These are phyloP conservation scores for Colletotrichum musicola DNA, from an alignment of 2,329 filamentous ascomycete species.

Conservation along the genomic window DNA sequence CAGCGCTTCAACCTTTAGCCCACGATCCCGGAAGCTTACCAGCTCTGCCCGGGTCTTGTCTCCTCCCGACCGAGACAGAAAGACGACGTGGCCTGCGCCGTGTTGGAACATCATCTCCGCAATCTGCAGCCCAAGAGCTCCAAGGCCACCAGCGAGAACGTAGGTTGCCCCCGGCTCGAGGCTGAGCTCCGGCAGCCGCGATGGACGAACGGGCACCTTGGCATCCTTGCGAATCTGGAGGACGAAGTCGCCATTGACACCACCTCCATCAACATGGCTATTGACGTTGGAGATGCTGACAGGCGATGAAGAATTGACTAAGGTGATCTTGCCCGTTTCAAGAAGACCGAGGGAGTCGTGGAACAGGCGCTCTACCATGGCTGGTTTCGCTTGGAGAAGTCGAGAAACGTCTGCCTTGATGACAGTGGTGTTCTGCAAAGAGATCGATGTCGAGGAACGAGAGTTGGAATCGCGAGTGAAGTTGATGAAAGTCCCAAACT, in stretches of 20 bases:
- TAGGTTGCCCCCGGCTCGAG: conserved; percentile 15
- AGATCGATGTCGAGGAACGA: conserved; percentile 41
- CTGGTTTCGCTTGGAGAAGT: neutral
- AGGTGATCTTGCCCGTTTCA: neutral
- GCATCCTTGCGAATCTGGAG: neutral
- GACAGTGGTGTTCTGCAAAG: neutral
- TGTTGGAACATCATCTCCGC: conserved; percentile 43
- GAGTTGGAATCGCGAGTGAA: conserved; percentile 40
- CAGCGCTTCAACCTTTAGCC: conserved; percentile 1
- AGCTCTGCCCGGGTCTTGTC: conserved; percentile 8
- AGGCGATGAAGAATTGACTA: neutral
- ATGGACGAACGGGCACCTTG: conserved; percentile 32
- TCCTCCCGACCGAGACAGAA: conserved; percentile 45
- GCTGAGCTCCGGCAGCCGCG: conserved; percentile 31
- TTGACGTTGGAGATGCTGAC: conserved; percentile 41
- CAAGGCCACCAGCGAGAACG: conserved; percentile 40
- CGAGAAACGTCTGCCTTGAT: neutral
- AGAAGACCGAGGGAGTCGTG: neutral
- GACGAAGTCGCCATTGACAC: conserved; percentile 49
- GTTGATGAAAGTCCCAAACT: conserved; percentile 49
- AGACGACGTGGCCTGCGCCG: conserved; percentile 45
- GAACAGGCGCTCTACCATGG: neutral
- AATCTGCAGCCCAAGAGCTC: conserved; percentile 44
- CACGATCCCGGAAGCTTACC: neutral
- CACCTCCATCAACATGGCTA: conserved; percentile 30